A percentile compares a stretch with the other conserved stretches of the same genome.
phyloP scores from a whole-genome alignment of 148 eudicot genomes.

The Pharnaceum exiguum region DNA sequence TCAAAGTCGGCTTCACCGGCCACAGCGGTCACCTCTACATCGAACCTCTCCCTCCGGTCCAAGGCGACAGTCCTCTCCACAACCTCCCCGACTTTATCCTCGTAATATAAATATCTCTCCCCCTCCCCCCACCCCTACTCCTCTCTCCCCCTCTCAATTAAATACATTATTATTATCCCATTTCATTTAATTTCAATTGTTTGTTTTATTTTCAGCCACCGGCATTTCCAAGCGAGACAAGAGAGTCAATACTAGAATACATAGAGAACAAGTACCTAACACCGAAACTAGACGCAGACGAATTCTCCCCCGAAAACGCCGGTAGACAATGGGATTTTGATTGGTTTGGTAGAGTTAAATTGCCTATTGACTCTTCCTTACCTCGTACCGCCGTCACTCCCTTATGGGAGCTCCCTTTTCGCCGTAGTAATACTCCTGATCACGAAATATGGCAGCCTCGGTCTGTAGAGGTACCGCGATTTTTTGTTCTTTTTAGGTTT shows the following conservation, averaged over 20 bases:
- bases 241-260: conserved; percentile 59
- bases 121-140: too few relatives aligned
- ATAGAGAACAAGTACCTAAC: conserved; percentile 72
- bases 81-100: conserved; percentile 67
- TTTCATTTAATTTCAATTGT: background rate
- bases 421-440: conserved; percentile 43
- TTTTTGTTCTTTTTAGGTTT: too few relatives aligned
- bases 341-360: conserved; percentile 82
- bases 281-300: conserved; percentile 84
- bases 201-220: conserved; percentile 59
- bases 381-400: conserved; percentile 79
- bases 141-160: background rate
- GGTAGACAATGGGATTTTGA: conserved; percentile 95
- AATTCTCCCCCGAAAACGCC: conserved; percentile 74
- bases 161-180: background rate
- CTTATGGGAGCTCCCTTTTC: conserved; percentile 84
- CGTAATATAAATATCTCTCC: too few relatives aligned
- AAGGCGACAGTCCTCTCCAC: conserved; percentile 42
- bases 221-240: conserved; percentile 82
- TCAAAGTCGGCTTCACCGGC: conserved; percentile 83
- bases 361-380: conserved; percentile 66
- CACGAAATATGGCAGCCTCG: conserved; percentile 70
- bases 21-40: conserved; percentile 70
- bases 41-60: conserved; percentile 83
- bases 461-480: conserved; percentile 83